Conservation (phyloP, 192 early-diverging fungal genomes). For the Entrophospora sp. region DNA sequence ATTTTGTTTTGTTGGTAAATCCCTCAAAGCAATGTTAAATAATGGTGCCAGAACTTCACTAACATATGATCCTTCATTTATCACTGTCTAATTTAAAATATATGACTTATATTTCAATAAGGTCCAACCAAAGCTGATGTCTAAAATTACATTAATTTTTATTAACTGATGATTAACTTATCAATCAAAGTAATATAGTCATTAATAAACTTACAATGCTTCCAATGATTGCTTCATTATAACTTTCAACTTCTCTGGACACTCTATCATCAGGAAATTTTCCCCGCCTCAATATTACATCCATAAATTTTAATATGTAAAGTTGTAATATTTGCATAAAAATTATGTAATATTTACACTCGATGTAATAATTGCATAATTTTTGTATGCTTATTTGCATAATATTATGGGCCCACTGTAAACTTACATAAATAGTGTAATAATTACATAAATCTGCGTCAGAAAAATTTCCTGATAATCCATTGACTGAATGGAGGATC, state of each 20-base stretch:
- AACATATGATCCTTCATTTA: constrained; percentile 14
- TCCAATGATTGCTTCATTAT: not conserved
- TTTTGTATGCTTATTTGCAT: too few species aligned
- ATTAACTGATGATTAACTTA: too few species aligned
- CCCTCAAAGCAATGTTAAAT: not conserved
- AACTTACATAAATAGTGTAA: too few species aligned
- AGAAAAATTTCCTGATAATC: too few species aligned
- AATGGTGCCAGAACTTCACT: constrained; percentile 1
- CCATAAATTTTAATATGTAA: too few species aligned
- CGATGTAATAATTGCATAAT: too few species aligned
- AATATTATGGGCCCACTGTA: too few species aligned
- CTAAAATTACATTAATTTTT: not conserved
- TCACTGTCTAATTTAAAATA: not conserved
- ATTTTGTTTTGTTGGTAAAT: not conserved
- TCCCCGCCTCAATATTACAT: too few species aligned
- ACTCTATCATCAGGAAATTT: too few species aligned
- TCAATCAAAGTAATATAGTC: not conserved
- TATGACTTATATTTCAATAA: constrained; percentile 5
- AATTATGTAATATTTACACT: too few species aligned
- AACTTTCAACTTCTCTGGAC: not conserved
- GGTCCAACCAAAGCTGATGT: not conserved
- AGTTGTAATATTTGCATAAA: too few species aligned
- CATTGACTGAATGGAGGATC: not conserved
- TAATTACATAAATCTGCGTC: too few species aligned
- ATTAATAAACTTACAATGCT: constrained; percentile 7